Evolutionary conservation across 208 protist species (phyloP).

Genomic region (Trypanosoma caninum): DNA sequence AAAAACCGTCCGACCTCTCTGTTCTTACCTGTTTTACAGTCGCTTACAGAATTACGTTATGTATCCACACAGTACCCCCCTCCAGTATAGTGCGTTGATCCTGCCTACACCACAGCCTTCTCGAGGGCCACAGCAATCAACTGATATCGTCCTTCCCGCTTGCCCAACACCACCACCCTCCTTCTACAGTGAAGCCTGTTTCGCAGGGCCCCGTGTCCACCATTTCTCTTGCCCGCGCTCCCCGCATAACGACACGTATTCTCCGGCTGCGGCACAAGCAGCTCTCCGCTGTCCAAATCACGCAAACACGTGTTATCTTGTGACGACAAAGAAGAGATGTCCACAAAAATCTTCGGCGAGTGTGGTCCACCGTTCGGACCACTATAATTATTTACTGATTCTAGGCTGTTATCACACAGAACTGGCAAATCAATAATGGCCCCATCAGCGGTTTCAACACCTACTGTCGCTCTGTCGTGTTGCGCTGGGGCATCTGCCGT

Average conservation of each 20-base stretch:
- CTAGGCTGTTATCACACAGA: neutral
- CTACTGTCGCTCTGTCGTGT: neutral
- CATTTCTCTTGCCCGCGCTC: too few relatives aligned
- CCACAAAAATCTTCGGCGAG: constrained; percentile 20
- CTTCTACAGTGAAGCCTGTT: too few relatives aligned
- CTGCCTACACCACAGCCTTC: neutral
- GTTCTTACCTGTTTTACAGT: too few relatives aligned
- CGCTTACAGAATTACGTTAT: too few relatives aligned
- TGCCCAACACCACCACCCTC: constrained; percentile 8
- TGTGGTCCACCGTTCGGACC: neutral
- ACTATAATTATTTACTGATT: neutral
- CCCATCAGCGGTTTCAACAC: constrained; percentile 2
- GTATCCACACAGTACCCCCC: too few relatives aligned
- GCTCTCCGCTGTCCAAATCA: constrained; percentile 21
- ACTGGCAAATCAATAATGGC: constrained; percentile 12
- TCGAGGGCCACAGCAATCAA: constrained; percentile 11
- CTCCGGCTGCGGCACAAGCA: constrained; percentile 9
- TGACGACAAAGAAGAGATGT: constrained; percentile 29
- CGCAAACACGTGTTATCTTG: constrained; percentile 30
- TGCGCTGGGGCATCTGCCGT: neutral
- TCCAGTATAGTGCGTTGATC: too few relatives aligned
- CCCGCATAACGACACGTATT: neutral
- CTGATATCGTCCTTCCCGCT: constrained; percentile 3
- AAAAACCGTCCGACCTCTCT: too few relatives aligned
- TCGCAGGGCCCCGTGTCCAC: too few relatives aligned